Base-by-base conservation (phyloP, 495 filamentous ascomycete species). In the Cladorrhinum samala region DNA sequence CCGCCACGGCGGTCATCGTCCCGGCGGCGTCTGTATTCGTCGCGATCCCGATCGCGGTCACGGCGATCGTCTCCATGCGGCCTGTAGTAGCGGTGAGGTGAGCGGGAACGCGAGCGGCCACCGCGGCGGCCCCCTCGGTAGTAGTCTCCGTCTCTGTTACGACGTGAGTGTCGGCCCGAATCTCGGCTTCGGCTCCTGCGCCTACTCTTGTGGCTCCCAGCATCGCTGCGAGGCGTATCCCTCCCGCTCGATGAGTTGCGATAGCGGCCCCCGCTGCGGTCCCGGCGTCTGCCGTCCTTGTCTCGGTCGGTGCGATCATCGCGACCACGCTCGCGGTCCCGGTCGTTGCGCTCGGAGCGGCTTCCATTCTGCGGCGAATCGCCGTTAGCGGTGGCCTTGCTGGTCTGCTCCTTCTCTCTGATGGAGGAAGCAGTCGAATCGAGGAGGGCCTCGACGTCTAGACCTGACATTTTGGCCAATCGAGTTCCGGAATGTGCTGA, bases 371-470 rank as follows among this genome's bases (percentile, higher is more conserved):
- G 80, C 73, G 70, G 76, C 59, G 76, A 67, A 48, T 73, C 74
- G 50, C 72, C 64, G 43, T 77, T 66, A 52, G 58, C 58, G 21
- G 50, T 43, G 49, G 51, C 46, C 56, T 65, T 68, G 50, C 33
- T 49, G 42, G 51, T 58, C 59, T 67, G 67, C 39, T 81, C 72
- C 58, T 83, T 23, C 39, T 41, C 17, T 23, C 30, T 47, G 18
- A 45, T 82, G 48, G 63, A 59, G 43, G 77, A 73, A 72, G 91
- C 91, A 59, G 91, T 91, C 30, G 88, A 89, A 73, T 95, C 91
- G 62, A 96, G 81, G 55, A 96, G 84, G 62, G 91, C 91, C 80
- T 96, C 91, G 61, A 95, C 89, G 68, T 95, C 89, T 65, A 94
- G 78, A 72, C 85, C 86, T 68, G 91, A 92, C 91, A 96, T 96